A percentile compares a stretch with the other conserved stretches of the same genome.
These are phyloP conservation scores for Schrenkiella parvula DNA, from an alignment of 345 rosid genomes.

Conservation along the genomic window DNA sequence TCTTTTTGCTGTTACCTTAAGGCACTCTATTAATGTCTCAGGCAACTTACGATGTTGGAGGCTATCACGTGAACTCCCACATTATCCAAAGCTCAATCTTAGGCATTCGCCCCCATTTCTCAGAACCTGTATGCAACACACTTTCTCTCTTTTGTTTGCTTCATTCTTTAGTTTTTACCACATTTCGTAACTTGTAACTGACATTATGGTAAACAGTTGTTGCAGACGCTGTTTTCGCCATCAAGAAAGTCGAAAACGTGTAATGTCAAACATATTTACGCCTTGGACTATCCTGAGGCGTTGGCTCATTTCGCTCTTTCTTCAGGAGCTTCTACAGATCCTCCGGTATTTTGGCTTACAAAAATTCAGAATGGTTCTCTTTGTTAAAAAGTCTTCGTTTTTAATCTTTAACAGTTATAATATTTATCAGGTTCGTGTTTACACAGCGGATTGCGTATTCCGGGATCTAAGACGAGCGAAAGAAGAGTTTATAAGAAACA, in stretches of 20 bases:
- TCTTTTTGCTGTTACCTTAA: background rate
- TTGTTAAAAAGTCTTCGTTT: background rate
- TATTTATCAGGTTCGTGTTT: conserved; percentile 55
- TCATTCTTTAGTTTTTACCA: background rate
- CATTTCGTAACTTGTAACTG: background rate
- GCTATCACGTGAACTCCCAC: conserved; percentile 57
- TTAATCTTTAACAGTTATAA: background rate
- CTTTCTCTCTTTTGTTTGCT: background rate
- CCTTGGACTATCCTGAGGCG: conserved; percentile 75
- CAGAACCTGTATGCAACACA: conserved; percentile 51
- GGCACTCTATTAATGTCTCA: conserved; percentile 28
- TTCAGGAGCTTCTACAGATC: conserved; percentile 71
- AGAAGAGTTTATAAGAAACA: conserved; percentile 57
- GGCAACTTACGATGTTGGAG: conserved; percentile 87
- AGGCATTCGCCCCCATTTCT: conserved; percentile 57
- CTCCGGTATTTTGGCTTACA: conserved; percentile 36
- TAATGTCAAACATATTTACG: conserved; percentile 50
- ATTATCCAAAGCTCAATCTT: conserved; percentile 61
- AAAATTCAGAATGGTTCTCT: background rate
- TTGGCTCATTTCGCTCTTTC: conserved; percentile 83
- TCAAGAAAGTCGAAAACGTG: conserved; percentile 58
- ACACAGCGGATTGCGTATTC: conserved; percentile 53
- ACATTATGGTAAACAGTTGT: conserved; percentile 48
- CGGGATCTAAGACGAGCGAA: conserved; percentile 53
- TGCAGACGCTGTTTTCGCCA: conserved; percentile 65